These are phyloP conservation scores for Astrothelium macrocarpum DNA, from an alignment of 495 filamentous ascomycete species.

Conservation along the genomic window DNA sequence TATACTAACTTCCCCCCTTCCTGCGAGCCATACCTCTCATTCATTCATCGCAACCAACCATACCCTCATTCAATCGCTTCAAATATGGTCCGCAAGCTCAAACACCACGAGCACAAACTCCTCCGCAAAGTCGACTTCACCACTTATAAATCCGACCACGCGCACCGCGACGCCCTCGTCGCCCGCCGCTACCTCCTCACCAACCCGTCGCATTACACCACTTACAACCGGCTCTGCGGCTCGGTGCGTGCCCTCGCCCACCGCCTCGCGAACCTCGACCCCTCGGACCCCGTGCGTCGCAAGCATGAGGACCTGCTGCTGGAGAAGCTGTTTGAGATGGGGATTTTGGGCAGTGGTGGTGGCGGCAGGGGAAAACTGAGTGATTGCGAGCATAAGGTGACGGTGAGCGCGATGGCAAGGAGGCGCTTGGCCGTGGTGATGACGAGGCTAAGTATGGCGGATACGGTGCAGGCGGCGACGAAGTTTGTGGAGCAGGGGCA, in stretches of 20 bases:
- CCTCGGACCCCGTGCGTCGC: constrained; percentile 61
- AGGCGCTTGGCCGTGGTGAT: constrained; percentile 78
- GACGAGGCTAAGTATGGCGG: constrained; percentile 78
- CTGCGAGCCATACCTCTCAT: too few relatives aligned
- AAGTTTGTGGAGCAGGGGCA: constrained; percentile 94
- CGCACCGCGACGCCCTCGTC: constrained; percentile 72
- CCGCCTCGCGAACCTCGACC: constrained; percentile 64
- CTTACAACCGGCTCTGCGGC: constrained; percentile 83
- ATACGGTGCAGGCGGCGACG: constrained; percentile 68
- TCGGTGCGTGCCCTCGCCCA: constrained; percentile 82
- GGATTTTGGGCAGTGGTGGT: constrained; percentile 50
- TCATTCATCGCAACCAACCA: too few relatives aligned
- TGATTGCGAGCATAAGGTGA: constrained; percentile 75
- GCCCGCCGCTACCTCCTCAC: constrained; percentile 80
- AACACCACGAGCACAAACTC: constrained; percentile 81
- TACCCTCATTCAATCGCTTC: not conserved
- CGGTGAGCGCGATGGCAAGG: constrained; percentile 74
- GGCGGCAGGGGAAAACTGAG: constrained; percentile 54
- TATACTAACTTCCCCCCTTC: too few relatives aligned
- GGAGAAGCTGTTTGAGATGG: constrained; percentile 85
- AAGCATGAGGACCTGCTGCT: constrained; percentile 77
- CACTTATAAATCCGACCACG: constrained; percentile 79
- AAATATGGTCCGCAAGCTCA: constrained; percentile 79
- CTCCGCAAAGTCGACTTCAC: constrained; percentile 93
- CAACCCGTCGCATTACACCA: constrained; percentile 72